Evolutionary conservation across 352 stramenopile genomes (phyloP), one percentile per base, ranked within the genome.

Genomic region (Phytophthora rubi): DNA sequence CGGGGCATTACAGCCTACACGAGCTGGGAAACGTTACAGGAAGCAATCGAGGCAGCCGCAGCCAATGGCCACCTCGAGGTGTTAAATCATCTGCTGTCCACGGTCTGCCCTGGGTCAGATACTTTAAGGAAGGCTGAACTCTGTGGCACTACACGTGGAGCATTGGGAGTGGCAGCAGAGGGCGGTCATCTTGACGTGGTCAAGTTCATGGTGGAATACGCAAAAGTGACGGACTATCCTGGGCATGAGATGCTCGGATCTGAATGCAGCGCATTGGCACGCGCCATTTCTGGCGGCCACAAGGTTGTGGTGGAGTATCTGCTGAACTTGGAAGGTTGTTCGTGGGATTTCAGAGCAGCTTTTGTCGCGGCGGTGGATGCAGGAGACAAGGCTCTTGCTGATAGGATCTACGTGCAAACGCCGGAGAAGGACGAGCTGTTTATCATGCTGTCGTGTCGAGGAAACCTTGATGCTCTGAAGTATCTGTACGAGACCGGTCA

Each of bases 211-310:
- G 42, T 48, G 42, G 5, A 48, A 23, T 48, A 21, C 9, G 10
- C 12, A 44, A 44, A 44, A 44, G 37, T 30, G 28, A 30, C 28
- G 28, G 28, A 30, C 28, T 30, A 30, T 30, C 28, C 28, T 30
- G 28, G 28, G 28, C 6, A 30, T 30, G 6, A 30, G 28, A 30
- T 30, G 28, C 28, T 30, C 28, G 6, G 28, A 30, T 30, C 28
- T 30, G 28, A 6, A 6, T 30, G 3, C 28, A 30, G 4, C 0
- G 42, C 42, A 21, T 4, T 48, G 42, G 16, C 15, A 48, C 16
- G 42, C 6, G 15, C 42, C 42, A 48, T 48, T 48, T n/a, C 42
- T 48, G 48, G 37, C 21, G n/a, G 47, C 59, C 48, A 59, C 15
- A 28, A 21, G 42, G 16, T 21, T 48, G 42, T 48, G 16, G 16